Base-by-base conservation (phyloP, 2,329 filamentous ascomycete species). In the Xylariaceae sp. region DNA sequence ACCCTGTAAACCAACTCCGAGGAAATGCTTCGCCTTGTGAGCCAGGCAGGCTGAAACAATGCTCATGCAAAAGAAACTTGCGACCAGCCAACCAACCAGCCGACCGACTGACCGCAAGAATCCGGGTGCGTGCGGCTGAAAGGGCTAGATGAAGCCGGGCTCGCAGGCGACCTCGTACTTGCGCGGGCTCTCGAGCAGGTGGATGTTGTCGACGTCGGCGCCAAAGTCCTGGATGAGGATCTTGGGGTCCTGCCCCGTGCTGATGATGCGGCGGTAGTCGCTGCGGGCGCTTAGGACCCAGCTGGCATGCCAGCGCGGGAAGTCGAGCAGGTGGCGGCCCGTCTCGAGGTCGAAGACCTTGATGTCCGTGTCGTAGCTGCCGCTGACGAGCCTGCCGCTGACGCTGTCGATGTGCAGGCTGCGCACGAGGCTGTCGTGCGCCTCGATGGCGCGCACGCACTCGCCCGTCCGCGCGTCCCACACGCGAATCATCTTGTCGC, bases 281-380 rank as follows among this genome's bases (percentile, higher is more conserved):
- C 85, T 89, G 70, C 95, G 95, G 32, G 92, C 92, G 44, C 86
- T 89, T 38, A 98, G 65, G 52, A 98, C 93, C 92, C 92, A 98
- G 60, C 87, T 94, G 9, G 83, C 82, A 38, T 94, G 94, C 88
- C 89, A 96, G 46, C 84, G 80, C n/a, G 88, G 84, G 51, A 95
- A 90, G 48, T 88, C 80, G 42, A 93, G 75, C 39, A 90, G 72
- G 46, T 87, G 72, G 29, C 79, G 67, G 21, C 89, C 90, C 3
- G 80, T 82, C 44, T 80, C 77, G 62, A 92, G 83, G 56, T 95
- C 84, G 60, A 88, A 95, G 1, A 96, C 87, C 56, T 93, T 94
- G 56, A 98, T 89, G 50, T 90, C 89, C 49, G 86, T 85, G 56
- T 98, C 92, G 58, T 98, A 98, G 55, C 83, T 92, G 13, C 87